phyloP scores from a whole-genome alignment of 306 rosid genomes.

The Begonia loranthoides region DNA sequence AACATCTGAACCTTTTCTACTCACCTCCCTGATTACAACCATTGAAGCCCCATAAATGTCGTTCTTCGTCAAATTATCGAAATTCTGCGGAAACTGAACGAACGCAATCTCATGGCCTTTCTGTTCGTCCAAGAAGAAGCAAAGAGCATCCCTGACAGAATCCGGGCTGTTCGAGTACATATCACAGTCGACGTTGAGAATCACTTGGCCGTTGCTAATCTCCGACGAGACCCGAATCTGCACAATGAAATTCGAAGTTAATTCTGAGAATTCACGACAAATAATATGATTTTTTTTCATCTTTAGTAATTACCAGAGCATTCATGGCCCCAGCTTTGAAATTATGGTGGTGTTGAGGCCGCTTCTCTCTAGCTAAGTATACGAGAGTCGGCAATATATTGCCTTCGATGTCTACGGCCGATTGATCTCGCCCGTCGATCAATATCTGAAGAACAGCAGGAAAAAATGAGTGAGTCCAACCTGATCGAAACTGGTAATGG shows the following conservation, averaged over 20 bases:
- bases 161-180: conserved; percentile 66
- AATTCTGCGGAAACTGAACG: conserved; percentile 57
- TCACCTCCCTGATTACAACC: conserved; percentile 18
- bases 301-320: conserved; percentile 38
- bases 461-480: neutral
- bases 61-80: conserved; percentile 41
- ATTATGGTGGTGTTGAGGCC: conserved; percentile 43
- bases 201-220: conserved; percentile 59
- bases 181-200: conserved; percentile 76
- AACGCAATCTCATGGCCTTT: conserved; percentile 59
- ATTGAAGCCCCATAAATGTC: conserved; percentile 33
- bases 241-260: no score
- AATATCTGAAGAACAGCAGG: conserved; percentile 27
- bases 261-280: no score
- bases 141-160: conserved; percentile 57
- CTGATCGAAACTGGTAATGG: no score
- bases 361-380: conserved; percentile 69
- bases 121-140: conserved; percentile 71
- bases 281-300: no score
- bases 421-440: conserved; percentile 39
- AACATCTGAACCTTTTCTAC: neutral
- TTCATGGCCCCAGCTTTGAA: conserved; percentile 86
- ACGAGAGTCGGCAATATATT: conserved; percentile 46
- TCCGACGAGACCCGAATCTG: conserved; percentile 77
- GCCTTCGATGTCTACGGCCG: conserved; percentile 42